Evolutionary conservation across 139 green algal species (phyloP).

Genomic region (Zygnema cylindricum): DNA sequence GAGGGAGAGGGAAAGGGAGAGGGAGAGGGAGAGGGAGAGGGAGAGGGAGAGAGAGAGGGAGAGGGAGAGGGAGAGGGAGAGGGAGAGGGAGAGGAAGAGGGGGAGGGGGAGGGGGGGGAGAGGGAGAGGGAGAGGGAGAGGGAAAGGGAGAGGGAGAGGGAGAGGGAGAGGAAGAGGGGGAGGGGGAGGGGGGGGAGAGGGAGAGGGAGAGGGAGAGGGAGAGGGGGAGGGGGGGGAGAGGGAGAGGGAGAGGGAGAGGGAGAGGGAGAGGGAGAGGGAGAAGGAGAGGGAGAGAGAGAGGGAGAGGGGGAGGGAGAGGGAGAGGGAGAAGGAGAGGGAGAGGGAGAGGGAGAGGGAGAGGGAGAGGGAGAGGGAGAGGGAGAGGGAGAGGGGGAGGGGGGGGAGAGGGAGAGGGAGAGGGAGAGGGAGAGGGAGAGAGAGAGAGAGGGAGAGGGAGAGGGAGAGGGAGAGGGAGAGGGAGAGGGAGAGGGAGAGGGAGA

Average conservation of each 20-base stretch:
- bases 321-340: neutral
- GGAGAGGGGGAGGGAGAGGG: neutral
- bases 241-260: neutral
- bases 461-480: too few species aligned
- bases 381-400: conserved; percentile 1
- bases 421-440: neutral
- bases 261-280: neutral
- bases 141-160: neutral
- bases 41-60: neutral
- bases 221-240: neutral
- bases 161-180: neutral
- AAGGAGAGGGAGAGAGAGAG: conserved; percentile 8
- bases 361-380: neutral
- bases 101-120: neutral
- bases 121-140: neutral
- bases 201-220: neutral
- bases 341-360: neutral
- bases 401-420: neutral
- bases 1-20: neutral
- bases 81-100: neutral
- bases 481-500: too few species aligned
- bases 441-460: too few species aligned
- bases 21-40: neutral
- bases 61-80: neutral
- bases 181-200: neutral